Conservation (phyloP, 768 basidiomycete genomes). For the Tricholoma terreum region DNA sequence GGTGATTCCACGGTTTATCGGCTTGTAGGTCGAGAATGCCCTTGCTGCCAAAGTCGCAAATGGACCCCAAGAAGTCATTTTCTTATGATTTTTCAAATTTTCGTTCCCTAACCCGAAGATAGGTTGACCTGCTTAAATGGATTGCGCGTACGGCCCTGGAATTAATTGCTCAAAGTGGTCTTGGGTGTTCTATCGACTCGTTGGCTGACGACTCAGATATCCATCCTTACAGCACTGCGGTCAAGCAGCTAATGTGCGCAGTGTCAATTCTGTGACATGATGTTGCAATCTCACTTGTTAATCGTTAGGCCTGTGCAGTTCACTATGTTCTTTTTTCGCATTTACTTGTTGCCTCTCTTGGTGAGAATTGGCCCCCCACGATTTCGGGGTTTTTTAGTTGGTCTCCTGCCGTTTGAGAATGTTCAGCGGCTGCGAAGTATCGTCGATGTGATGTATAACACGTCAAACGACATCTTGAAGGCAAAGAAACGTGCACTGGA, state of each 20-base stretch:
- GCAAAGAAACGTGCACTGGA: constrained; percentile 31
- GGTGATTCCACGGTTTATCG: not conserved
- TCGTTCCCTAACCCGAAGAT: not conserved
- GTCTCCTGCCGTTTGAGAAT: constrained; percentile 24
- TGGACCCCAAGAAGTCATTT: constrained; percentile 13
- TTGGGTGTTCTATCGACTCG: constrained; percentile 30
- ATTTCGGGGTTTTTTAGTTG: constrained; percentile 32
- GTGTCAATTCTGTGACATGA: not conserved
- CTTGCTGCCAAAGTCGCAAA: constrained; percentile 8
- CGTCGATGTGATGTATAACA: constrained; percentile 31
- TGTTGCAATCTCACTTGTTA: not conserved
- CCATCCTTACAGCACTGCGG: constrained; percentile 26
- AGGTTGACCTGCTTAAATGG: constrained; percentile 29
- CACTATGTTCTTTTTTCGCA: constrained; percentile 12
- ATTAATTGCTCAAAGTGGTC: constrained; percentile 28
- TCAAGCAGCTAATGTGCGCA: constrained; percentile 26
- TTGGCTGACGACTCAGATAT: constrained; percentile 21
- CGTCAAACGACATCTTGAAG: constrained; percentile 30
- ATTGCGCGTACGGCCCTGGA: constrained; percentile 28
- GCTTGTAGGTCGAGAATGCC: constrained; percentile 6
- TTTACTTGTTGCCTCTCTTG: constrained; percentile 24
- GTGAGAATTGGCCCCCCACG: constrained; percentile 29
- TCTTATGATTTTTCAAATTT: not conserved
- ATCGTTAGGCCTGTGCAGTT: constrained; percentile 1
- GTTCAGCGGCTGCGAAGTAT: constrained; percentile 28